Base-by-base conservation (phyloP, 352 stramenopile genomes). In the Phytophthora megakarya region DNA sequence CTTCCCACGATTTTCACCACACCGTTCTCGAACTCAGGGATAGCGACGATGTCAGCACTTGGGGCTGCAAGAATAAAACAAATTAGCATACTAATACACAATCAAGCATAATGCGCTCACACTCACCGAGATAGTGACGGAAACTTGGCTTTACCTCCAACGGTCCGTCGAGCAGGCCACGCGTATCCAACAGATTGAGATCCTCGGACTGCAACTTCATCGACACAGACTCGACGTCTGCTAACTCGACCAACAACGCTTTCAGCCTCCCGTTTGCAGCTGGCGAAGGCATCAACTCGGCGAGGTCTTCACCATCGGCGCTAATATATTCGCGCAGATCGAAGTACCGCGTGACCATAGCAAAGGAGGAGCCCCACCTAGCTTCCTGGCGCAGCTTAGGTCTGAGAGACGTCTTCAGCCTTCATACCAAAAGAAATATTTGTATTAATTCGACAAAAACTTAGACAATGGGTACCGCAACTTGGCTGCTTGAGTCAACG, bases 251-350 rank as follows among this genome's bases (percentile, higher is more conserved):
- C 9, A 53, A 21, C 0, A 53, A 47, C 4, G 28, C 16, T 7
- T 59, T 44, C 2, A 65, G 46, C 22, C 19, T 25, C 4, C 38
- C 18, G 21, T 65, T 44, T 18, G 43, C 25, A 1, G 28, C 39
- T 2, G 35, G 38, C 0, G 37, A 47, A 11, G 46, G 56, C 18
- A 65, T 43, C 45, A 37, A 5, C 1, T 58, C 46, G 19, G 21
- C 38, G 8, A 65, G 16, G 5, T 53, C 46, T 28, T 65, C 48
- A n/a, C 60, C 58, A 15, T 59, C 45, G 6, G 28, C 18, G n/a
- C n/a, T 32, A 16, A 66, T 26, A 21, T 35, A 53, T 23, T 66
- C 48, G 2, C 38, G 22, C 9, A 66, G 48, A 6, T 45, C 6
- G 7, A 51, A 28, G 13, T 67, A 51, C 9, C 49, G 18, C 9